Evolutionary conservation across 129 eudicot genomes (phyloP), one percentile per base, ranked within the genome.

Genomic region (Tagetes patula): DNA sequence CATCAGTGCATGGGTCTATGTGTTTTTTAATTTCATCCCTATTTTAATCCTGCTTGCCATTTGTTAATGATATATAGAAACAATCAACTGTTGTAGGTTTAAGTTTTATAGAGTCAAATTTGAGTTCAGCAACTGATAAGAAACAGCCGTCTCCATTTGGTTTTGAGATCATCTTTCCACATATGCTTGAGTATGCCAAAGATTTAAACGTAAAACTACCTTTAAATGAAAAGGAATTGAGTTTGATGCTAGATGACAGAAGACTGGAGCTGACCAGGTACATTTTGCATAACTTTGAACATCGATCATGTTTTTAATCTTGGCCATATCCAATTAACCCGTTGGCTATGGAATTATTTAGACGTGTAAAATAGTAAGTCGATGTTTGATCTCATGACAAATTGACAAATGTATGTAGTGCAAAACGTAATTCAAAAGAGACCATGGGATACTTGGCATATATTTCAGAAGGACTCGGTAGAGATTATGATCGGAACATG

Each of bases 151-250:
- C 91, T 54, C 97, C 99, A 1, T 36, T 86, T 73, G 97, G 97
- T 3, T 94, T 90, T 76, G 96, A 86, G n/a, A 77, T 94, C 62
- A 87, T 90, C 58, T 94, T 90, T 82, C 84, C 99, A 7, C 76
- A 88, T 40, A 88, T 94, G 99, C 85, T 94, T 4, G 86, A 86
- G 66, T 79, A 84, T 71, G 97, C 96, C n/a, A 68, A 74, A 46
- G 74, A 62, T 8, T 69, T 85, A 72, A 75, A 74, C 79, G 71
- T 94, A 72, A 78, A 85, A 8, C 84, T 94, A 14, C 74, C 70
- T 55, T 8, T 87, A 32, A 75, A 86, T 12, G 75, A 72, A 60
- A 67, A 63, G 11, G 60, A 62, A 12, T 27, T 84, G 39, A 69
- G 77, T 61, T 75, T 72, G 74, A 65, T 94, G 87, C 78, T 86